phyloP scores from a whole-genome alignment of 2,329 filamentous ascomycete genomes.

The Diplodia intermedia region DNA sequence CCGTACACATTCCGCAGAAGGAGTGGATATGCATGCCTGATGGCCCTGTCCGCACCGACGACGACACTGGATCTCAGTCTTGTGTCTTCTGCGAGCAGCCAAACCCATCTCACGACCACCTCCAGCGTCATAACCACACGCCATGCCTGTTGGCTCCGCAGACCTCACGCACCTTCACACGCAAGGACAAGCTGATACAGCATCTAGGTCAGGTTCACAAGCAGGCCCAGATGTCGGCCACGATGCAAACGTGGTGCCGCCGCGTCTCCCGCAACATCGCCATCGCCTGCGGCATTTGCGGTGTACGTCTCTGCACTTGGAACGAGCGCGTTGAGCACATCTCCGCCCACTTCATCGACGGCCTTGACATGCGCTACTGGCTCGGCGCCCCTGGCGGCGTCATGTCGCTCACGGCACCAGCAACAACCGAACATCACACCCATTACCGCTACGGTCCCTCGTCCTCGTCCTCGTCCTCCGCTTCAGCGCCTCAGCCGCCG shows the following conservation, averaged over 20 bases:
- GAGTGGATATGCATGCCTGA: constrained; percentile 61
- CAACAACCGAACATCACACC: neutral
- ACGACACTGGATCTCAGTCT: constrained; percentile 58
- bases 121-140: constrained; percentile 59
- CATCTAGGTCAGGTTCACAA: constrained; percentile 58
- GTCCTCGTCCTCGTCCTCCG: constrained; percentile 1
- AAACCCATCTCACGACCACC: constrained; percentile 55
- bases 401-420: neutral
- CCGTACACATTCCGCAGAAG: constrained; percentile 70
- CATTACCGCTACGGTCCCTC: neutral
- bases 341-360: constrained; percentile 39
- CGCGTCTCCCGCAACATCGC: constrained; percentile 38
- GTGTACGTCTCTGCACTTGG: constrained; percentile 37
- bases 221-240: constrained; percentile 59
- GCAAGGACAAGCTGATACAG: constrained; percentile 59
- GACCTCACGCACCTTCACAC: constrained; percentile 61
- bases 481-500: neutral
- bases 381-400: constrained; percentile 38
- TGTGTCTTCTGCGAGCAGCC: constrained; percentile 59
- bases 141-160: constrained; percentile 65
- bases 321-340: constrained; percentile 41
- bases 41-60: constrained; percentile 54
- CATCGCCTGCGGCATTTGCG: constrained; percentile 43
- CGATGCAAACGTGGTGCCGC: constrained; percentile 45
- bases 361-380: constrained; percentile 42